phyloP scores from a whole-genome alignment of 345 rosid genomes.

The Draba incana region DNA sequence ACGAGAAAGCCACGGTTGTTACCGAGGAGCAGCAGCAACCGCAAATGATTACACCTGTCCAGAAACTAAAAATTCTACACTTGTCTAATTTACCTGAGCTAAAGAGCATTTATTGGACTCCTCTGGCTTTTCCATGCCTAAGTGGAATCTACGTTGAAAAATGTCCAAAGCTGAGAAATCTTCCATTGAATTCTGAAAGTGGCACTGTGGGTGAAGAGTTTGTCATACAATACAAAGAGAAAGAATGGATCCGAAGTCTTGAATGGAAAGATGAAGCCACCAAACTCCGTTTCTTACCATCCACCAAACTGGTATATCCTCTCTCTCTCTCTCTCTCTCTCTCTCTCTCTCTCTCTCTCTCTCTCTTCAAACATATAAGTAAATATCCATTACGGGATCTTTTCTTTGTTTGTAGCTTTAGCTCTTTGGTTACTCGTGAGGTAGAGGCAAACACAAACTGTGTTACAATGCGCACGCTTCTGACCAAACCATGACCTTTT shows the following conservation, averaged over 20 bases:
- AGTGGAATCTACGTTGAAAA: background rate
- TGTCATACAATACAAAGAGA: background rate
- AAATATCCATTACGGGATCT: too few species aligned
- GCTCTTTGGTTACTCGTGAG: too few species aligned
- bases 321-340: too few species aligned
- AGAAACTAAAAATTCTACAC: background rate
- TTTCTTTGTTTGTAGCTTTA: too few species aligned
- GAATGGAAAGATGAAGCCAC: slow-evolving; percentile 5
- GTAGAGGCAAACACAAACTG: too few species aligned
- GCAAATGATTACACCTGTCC: background rate
- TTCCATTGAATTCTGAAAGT: slow-evolving; percentile 25
- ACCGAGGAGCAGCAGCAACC: background rate
- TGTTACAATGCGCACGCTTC: too few species aligned
- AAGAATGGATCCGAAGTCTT: background rate
- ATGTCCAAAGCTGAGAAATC: slow-evolving; percentile 26
- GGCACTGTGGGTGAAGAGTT: background rate
- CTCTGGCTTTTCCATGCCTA: slow-evolving; percentile 25
- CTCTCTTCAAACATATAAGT: too few species aligned
- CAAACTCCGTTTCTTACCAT: background rate
- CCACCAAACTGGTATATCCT: too few species aligned
- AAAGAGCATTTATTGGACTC: slow-evolving; percentile 24
- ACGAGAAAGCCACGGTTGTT: background rate
- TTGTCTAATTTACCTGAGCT: slow-evolving; percentile 3
- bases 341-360: too few species aligned
- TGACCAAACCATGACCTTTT: too few species aligned